Conservation (phyloP, 257 asterid species). For the Solanum gracilifrons region DNA sequence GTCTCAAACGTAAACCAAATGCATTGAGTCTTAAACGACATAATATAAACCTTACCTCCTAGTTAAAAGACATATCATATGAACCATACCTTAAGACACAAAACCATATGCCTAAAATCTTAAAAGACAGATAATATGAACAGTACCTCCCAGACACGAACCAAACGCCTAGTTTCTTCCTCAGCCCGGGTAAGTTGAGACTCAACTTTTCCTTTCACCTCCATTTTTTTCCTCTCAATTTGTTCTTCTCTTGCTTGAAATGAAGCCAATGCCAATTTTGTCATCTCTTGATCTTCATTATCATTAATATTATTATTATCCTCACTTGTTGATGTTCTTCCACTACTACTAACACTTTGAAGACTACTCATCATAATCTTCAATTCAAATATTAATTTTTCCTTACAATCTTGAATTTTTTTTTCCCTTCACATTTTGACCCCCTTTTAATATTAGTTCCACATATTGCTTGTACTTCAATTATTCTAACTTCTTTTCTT, state of each 20-base stretch:
- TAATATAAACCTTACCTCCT: neutral
- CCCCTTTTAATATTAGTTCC: neutral
- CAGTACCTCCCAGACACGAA: slow-evolving; percentile 72
- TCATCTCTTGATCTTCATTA: slow-evolving; percentile 43
- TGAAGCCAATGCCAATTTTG: slow-evolving; percentile 43
- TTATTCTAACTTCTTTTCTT: slow-evolving; percentile 29
- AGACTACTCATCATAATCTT: slow-evolving; percentile 29
- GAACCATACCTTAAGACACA: slow-evolving; percentile 16
- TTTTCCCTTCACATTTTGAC: neutral
- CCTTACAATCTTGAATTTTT: neutral
- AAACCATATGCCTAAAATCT: slow-evolving; percentile 11
- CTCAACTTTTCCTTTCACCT: slow-evolving; percentile 55
- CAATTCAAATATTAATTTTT: too few relatives aligned
- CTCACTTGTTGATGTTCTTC: slow-evolving; percentile 34
- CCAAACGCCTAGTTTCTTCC: slow-evolving; percentile 55
- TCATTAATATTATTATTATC: neutral
- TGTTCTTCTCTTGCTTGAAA: slow-evolving; percentile 68
- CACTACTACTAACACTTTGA: slow-evolving; percentile 46
- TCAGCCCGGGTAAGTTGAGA: slow-evolving; percentile 75
- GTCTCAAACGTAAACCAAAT: neutral
- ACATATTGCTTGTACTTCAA: slow-evolving; percentile 54
- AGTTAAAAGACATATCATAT: neutral
- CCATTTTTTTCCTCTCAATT: slow-evolving; percentile 70
- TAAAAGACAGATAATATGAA: neutral
- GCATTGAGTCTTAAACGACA: neutral